Conservation (phyloP, 768 basidiomycete species). For the Lentinula sp. region DNA sequence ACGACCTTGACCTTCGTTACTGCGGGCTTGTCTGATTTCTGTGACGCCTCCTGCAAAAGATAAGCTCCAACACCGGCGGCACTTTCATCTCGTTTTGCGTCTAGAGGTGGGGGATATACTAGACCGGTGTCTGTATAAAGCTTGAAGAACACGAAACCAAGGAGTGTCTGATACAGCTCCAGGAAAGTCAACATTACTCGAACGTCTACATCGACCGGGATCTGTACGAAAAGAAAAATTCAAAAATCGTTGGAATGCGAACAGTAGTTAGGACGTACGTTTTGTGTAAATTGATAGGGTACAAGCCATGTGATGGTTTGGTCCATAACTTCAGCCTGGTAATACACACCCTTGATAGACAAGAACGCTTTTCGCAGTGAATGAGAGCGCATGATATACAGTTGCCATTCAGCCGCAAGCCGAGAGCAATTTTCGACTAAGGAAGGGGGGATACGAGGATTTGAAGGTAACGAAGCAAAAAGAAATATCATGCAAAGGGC, state of each 20-base stretch:
- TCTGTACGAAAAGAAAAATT: conserved; percentile 36
- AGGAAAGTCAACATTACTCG: conserved; percentile 98
- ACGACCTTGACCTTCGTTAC: conserved; percentile 30
- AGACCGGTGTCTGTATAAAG: conserved; percentile 93
- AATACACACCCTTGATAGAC: conserved; percentile 97
- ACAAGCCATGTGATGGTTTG: conserved; percentile 94
- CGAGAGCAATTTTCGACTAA: conserved; percentile 88
- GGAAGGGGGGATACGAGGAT: conserved; percentile 70
- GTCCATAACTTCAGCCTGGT: conserved; percentile 92
- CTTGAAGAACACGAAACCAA: conserved; percentile 96
- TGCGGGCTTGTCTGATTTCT: conserved; percentile 32
- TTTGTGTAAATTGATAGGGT: conserved; percentile 96
- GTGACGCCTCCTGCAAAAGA: conserved; percentile 49
- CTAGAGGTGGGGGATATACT: conserved; percentile 92
- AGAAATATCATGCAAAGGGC: conserved; percentile 93
- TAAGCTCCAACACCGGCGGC: conserved; percentile 89
- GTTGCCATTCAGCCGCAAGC: conserved; percentile 92
- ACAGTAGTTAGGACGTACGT: conserved; percentile 38
- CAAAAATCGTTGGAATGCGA: not conserved
- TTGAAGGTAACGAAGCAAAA: conserved; percentile 89
- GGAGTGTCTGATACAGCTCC: conserved; percentile 94
- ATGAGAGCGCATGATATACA: conserved; percentile 86
- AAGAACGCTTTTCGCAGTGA: conserved; percentile 88
- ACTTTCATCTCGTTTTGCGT: conserved; percentile 73
- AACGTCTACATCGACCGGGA: conserved; percentile 93